Evolutionary conservation across 306 rosid genomes (phyloP).

Genomic region (Oxytropis ochrocephala): DNA sequence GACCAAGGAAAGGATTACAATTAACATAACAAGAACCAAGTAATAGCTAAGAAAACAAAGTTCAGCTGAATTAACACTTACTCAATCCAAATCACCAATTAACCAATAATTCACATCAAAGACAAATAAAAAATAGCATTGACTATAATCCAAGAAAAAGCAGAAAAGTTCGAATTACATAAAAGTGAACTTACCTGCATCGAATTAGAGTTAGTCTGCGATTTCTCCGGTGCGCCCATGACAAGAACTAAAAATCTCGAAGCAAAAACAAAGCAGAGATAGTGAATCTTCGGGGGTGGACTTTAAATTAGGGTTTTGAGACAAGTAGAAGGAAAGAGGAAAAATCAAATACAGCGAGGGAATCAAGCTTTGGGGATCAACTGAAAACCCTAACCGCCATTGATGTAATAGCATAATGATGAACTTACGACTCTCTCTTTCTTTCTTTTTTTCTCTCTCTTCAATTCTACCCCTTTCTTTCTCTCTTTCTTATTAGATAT

Average conservation of each 20-base stretch:
- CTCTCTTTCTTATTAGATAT: slow-evolving; percentile 22
- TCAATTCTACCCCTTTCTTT: too few relatives aligned
- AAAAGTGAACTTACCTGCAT: slow-evolving; percentile 60
- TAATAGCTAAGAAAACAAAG: slow-evolving; percentile 1
- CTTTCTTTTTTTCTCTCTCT: neutral
- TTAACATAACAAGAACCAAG: neutral
- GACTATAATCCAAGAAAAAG: slow-evolving; percentile 32
- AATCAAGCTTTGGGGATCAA: slow-evolving; percentile 39
- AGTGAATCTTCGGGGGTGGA: slow-evolving; percentile 9
- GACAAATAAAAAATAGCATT: neutral
- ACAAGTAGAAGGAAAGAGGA: slow-evolving; percentile 15
- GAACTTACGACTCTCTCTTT: slow-evolving; percentile 20
- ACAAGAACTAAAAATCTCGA: slow-evolving; percentile 28
- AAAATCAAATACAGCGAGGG: neutral
- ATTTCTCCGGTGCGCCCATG: slow-evolving; percentile 85
- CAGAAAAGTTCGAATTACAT: slow-evolving; percentile 19
- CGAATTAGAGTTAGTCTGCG: slow-evolving; percentile 63
- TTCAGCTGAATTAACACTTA: neutral
- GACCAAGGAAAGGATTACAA: neutral
- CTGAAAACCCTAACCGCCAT: slow-evolving; percentile 82
- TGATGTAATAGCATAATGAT: slow-evolving; percentile 29
- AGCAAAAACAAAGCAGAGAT: slow-evolving; percentile 4
- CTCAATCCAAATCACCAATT: neutral
- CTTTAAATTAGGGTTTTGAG: slow-evolving; percentile 59
- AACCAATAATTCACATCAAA: slow-evolving; percentile 14